Conservation (phyloP, 2,329 filamentous ascomycete species). For the Alternaria postmessia region DNA sequence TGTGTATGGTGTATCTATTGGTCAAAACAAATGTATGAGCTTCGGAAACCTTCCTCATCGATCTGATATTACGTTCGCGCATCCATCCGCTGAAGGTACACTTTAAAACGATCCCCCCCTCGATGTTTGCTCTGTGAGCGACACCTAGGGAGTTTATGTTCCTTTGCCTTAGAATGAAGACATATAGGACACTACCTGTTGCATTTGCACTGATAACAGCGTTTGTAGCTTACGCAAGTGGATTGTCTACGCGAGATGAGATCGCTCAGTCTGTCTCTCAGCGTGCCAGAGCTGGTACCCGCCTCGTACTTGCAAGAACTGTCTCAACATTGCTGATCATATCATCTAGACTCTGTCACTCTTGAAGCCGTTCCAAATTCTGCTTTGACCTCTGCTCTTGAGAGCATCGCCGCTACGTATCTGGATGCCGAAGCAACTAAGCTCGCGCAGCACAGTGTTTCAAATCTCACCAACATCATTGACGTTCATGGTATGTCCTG, state of each 20-base stretch:
- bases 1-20: not conserved
- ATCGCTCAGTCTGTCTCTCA: not conserved
- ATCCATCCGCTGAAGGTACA: no score
- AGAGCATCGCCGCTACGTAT: not conserved
- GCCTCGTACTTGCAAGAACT: not conserved
- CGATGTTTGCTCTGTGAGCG: no score
- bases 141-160: not conserved
- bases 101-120: not conserved
- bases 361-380: not conserved
- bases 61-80: not conserved
- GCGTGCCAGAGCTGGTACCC: not conserved
- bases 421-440: not conserved
- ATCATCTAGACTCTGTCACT: not conserved
- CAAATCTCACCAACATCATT: not conserved
- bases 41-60: not conserved
- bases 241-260: not conserved
- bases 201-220: not conserved
- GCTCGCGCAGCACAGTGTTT: not conserved
- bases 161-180: not conserved
- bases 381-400: not conserved
- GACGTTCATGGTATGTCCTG: slow-evolving; percentile 3
- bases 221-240: not conserved
- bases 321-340: not conserved
- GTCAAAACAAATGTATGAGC: not conserved
- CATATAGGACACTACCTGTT: not conserved